Evolutionary conservation across 1,139 yeast genomes (phyloP), one percentile per base, ranked within the genome.

Genomic region (Candida anutae): DNA sequence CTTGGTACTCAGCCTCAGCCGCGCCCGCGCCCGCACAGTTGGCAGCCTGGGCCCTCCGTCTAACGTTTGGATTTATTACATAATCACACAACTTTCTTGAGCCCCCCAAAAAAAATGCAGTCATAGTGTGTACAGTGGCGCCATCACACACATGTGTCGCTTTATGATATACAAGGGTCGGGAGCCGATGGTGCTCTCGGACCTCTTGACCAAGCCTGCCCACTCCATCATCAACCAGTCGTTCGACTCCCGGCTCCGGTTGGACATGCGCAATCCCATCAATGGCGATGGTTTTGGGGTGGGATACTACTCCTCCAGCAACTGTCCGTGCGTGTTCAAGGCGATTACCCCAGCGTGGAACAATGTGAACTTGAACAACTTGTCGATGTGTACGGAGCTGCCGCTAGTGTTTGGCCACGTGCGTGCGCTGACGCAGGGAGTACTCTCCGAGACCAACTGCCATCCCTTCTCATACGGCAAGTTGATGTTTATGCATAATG

Each of bases 321-420:
- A 59, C 23, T 15, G 31, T 13, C 90, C 93, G 15, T 83, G 94
- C 48, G 70, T 87, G 3, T 90, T 83, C 60, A 80, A 85, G 44
- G 96, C 97, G 13, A 88, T 87, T 29, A 90, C 97, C 0, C 95
- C 94, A 0, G 97, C 98, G 0, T 90, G 98, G 98, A 90, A 90
- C 56, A 90, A 90, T 52, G 76, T 83, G 48, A 90, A 90, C 49
- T 62, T 90, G 37, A 90, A 84, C 36, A 74, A 88, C 29, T 58
- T 90, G 15, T 83, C 96, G 1, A 82, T 77, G 46, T 85, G 90
- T 58, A 90, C 98, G 3, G 76, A 81, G 48, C 79, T 94, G 4
- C 68, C 69, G 27, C 58, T 88, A 28, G 88, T 90, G 4, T 90
- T 90, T 61, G 98, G 94, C 2, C 98, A 90, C 53, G 97, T 90